Percentiles rank a stretch among this genome's conserved stretches.
These are phyloP conservation scores for Fusarium brachygibbosum DNA, from an alignment of 2,329 filamentous ascomycete species.

Conservation along the genomic window DNA sequence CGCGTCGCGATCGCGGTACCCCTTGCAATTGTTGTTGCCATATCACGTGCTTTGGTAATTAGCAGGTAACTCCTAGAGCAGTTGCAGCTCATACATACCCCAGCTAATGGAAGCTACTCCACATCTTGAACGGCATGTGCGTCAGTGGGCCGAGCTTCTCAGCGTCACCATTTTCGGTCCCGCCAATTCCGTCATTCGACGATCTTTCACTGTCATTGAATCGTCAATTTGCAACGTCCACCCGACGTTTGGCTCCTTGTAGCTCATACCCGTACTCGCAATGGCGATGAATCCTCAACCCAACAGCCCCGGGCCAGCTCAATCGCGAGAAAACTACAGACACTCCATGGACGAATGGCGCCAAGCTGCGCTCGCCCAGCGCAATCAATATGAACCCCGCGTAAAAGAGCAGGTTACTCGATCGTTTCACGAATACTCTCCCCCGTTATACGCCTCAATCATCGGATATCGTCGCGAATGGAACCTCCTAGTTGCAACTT, in stretches of 20 bases:
- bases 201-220: slow-evolving; percentile 8
- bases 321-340: slow-evolving; percentile 46
- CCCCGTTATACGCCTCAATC: slow-evolving; percentile 52
- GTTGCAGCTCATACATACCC: neutral
- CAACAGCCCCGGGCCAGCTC: slow-evolving; percentile 28
- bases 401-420: slow-evolving; percentile 52
- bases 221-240: slow-evolving; percentile 1
- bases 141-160: slow-evolving; percentile 33
- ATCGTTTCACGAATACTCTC: slow-evolving; percentile 51
- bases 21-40: slow-evolving; percentile 23
- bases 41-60: slow-evolving; percentile 49
- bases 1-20: slow-evolving; percentile 45
- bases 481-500: slow-evolving; percentile 50
- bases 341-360: slow-evolving; percentile 53
- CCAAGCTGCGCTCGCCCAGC: slow-evolving; percentile 47
- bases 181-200: slow-evolving; percentile 39
- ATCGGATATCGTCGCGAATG: slow-evolving; percentile 48
- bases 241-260: neutral
- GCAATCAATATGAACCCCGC: slow-evolving; percentile 49
- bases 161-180: slow-evolving; percentile 46
- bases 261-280: neutral
- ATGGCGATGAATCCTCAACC: slow-evolving; percentile 39
- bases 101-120: slow-evolving; percentile 13
- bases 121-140: slow-evolving; percentile 20
- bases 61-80: neutral